phyloP scores from a whole-genome alignment of 805 yeast species.

The Metahyphopichia silvanorum region DNA sequence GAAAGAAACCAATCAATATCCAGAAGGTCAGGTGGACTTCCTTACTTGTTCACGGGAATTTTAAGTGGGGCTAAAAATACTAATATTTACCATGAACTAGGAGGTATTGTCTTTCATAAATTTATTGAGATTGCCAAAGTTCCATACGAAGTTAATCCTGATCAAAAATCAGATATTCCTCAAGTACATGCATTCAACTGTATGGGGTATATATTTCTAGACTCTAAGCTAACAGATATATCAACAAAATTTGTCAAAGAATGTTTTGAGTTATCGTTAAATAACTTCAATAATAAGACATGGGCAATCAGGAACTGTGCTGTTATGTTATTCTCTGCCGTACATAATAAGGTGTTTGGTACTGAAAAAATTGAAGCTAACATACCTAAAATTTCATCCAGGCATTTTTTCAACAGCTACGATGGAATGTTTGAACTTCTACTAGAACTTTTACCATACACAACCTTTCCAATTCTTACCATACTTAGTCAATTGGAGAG shows the following conservation, averaged over 20 bases:
- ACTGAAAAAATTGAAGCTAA: conserved; percentile 38
- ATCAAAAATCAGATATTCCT: conserved; percentile 65
- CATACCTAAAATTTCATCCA: conserved; percentile 45
- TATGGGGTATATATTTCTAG: conserved; percentile 69
- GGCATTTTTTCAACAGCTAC: conserved; percentile 69
- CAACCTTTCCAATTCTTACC: conserved; percentile 67
- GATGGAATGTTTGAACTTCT: conserved; percentile 50
- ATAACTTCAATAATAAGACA: conserved; percentile 57
- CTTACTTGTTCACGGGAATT: conserved; percentile 72
- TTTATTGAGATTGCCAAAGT: conserved; percentile 53
- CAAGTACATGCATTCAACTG: conserved; percentile 94
- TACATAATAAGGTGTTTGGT: conserved; percentile 80
- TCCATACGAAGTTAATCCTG: conserved; percentile 46
- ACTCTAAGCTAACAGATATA: conserved; percentile 56
- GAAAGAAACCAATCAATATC: conserved; percentile 68
- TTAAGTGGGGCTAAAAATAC: conserved; percentile 44
- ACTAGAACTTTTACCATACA: conserved; percentile 32
- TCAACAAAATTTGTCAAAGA: conserved; percentile 51
- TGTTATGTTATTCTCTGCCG: conserved; percentile 84
- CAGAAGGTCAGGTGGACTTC: conserved; percentile 90
- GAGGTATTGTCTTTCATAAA: conserved; percentile 40
- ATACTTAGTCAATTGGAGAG: conserved; percentile 67
- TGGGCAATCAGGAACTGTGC: conserved; percentile 95
- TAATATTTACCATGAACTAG: too few species aligned
- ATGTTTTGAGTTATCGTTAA: conserved; percentile 59